Evolutionary conservation across 2,329 filamentous ascomycete species (phyloP), one percentile per base, ranked within the genome.

Genomic region (Sordariomycetes sp.): DNA sequence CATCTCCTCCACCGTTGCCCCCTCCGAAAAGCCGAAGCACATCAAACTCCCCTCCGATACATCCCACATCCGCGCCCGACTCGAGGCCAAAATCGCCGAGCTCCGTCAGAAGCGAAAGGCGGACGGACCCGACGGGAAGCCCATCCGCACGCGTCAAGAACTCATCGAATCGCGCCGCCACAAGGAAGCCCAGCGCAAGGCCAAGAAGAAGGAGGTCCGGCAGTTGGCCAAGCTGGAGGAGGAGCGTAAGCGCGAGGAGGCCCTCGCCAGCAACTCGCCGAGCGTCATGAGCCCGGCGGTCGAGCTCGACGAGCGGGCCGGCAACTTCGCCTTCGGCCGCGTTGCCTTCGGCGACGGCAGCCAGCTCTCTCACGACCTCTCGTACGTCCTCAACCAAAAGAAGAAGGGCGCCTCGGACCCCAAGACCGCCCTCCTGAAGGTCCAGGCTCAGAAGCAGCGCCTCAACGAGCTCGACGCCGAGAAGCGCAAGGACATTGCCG

Each of bases 341-440:
- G 79, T 98, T n/a, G 79, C 86, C 9, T 98, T 96, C 54, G 75
- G 75, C 5, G 90, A 96, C 52, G 90, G 90, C 25, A 74, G 86
- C 33, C 73, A 82, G 42, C 69, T 93, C 32, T 85, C 90, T 33
- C 74, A 85, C 40, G 77, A 80, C 37, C 68, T 84, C 12, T 79
- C 80, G 35, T 71, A 76, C 40, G 74, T 73, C 8, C 53, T 64
- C 31, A 57, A 41, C 32, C 49, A 53, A 25, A 86, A 83, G 63
- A 81, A 78, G 57, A 87, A 85, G 59, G 88, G 88, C 0, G 82
- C 86, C 2, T 82, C 80, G 37, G 92, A 98, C 56, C 69, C 85
- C 30, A 85, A 85, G 53, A 86, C 86, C 2, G 86, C 88, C 6
- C 75, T 98, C n/a, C 72, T 82, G 47, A 85, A 84, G 34, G 78